Conservation (phyloP, 257 asterid genomes). For the Nicotiana tomentosiformis region DNA sequence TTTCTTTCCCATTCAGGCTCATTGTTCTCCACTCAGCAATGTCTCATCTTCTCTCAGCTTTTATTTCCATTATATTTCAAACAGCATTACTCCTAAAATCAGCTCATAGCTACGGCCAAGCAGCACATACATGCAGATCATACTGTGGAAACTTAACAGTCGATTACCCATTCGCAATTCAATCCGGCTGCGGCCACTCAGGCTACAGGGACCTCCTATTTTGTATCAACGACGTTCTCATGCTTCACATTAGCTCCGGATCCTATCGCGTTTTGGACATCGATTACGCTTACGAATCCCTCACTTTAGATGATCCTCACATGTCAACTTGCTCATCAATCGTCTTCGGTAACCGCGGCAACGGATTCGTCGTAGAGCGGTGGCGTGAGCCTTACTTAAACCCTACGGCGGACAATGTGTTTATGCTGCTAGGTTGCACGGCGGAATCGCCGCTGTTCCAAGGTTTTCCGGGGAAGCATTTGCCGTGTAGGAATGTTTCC, state of each 20-base stretch:
- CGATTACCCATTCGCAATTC: conserved; percentile 70
- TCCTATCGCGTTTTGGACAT: conserved; percentile 84
- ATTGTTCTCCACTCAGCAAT: conserved; percentile 25
- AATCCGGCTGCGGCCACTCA: conserved; percentile 81
- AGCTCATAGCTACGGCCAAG: conserved; percentile 28
- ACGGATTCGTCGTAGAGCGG: conserved; percentile 79
- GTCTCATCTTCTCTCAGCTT: conserved; percentile 26
- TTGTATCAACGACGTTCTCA: conserved; percentile 78
- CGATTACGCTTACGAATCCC: conserved; percentile 72
- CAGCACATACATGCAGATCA: conserved; percentile 55
- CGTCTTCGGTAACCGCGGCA: conserved; percentile 70
- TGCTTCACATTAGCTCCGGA: conserved; percentile 84
- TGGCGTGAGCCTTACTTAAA: conserved; percentile 59
- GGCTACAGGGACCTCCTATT: conserved; percentile 75
- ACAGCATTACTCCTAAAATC: conserved; percentile 3
- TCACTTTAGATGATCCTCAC: conserved; percentile 81
- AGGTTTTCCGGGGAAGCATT: conserved; percentile 62
- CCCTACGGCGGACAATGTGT: conserved; percentile 70
- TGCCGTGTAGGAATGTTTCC: conserved; percentile 70
- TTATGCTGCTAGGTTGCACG: conserved; percentile 81
- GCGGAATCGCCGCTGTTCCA: conserved; percentile 59
- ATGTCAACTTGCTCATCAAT: conserved; percentile 77
- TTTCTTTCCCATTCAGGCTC: background rate
- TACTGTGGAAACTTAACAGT: conserved; percentile 83
- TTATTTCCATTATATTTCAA: conserved; percentile 18